phyloP scores from a whole-genome alignment of 1,284 basidiomycete genomes.

The Cutaneotrichosporon sp. region DNA sequence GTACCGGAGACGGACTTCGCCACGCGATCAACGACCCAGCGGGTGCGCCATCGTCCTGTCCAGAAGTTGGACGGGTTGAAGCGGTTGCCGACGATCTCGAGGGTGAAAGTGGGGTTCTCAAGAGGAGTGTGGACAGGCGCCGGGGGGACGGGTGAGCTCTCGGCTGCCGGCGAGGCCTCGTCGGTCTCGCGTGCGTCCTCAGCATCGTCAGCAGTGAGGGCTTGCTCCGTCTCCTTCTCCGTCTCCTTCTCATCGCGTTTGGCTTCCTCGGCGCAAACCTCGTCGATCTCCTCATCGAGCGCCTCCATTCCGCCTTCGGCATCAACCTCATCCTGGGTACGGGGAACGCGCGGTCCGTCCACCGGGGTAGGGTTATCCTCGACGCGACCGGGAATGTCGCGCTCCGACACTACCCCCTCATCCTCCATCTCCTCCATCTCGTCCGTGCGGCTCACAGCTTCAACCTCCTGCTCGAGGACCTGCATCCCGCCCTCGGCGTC shows the following conservation, averaged over 20 bases:
- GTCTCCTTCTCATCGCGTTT: conserved; percentile 14
- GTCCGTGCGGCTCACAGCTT: conserved; percentile 4
- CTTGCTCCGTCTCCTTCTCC: background rate
- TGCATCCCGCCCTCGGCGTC: conserved; percentile 37
- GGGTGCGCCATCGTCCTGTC: conserved; percentile 83
- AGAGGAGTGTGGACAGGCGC: conserved; percentile 30
- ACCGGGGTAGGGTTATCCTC: conserved; percentile 12
- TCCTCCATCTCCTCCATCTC: conserved; percentile 10
- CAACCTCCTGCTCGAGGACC: conserved; percentile 19
- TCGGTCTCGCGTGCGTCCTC: background rate
- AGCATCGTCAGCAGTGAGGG: conserved; percentile 2
- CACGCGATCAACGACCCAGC: conserved; percentile 55
- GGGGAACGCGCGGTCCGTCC: background rate
- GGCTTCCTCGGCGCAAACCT: conserved; percentile 7
- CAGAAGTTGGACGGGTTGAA: conserved; percentile 90
- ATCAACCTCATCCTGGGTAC: conserved; percentile 33
- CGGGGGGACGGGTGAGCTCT: conserved; percentile 16
- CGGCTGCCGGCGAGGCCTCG: background rate
- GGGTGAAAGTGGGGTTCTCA: conserved; percentile 58
- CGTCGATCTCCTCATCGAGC: conserved; percentile 22
- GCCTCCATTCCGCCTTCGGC: conserved; percentile 35
- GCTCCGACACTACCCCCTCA: background rate
- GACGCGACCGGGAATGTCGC: background rate
- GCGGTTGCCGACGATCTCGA: conserved; percentile 87
- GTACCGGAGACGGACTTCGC: conserved; percentile 55